Base-by-base conservation (phyloP, 2,329 filamentous ascomycete species). In the Clonostachys byssicola region DNA sequence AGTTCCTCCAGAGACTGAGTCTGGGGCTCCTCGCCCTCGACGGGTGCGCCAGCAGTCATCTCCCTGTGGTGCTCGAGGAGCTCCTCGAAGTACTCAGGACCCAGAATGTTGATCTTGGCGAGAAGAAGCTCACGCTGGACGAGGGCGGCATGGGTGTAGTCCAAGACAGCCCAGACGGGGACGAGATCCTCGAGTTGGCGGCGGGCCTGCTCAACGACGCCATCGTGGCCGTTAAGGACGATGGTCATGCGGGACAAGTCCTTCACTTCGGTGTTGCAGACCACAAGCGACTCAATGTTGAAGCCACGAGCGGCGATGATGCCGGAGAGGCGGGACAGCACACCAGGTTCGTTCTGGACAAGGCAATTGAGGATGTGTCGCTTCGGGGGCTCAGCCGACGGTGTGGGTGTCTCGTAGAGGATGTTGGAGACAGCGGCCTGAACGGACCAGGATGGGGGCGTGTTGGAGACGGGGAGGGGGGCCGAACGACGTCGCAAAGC, bases 161-260 rank as follows among this genome's bases (percentile, higher is more conserved):
- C 94, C 49, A 99, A 75, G 34, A 99, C 94, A 46, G 94, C 94
- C 94, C 94, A 99, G 49, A 99, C 94, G 20, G 94, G 94, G 20
- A 99, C 94, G 44, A 99, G 76, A 62, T 99, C 94, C 71, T 99
- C 94, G 48, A 99, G 77, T 73, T 99, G 94, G 53, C 94, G 81
- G 54, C 94, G 84, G 47, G 94, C 94, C 73, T 99, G 94, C 77
- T 99, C 94, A 30, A 99, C 91, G 35, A 97, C 92, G 47, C 92
- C 92, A 60, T 97, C 94, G 71, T 96, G 92, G 13, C 94, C 94
- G 47, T 91, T 91, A 45, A 99, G 79, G 55, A 99, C 94, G 61
- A 99, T 97, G 48, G 94, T 99, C 94, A 99, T 99, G 63, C 94
- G 91, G 34, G 90, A 96, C 46, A 99, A 78, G 62, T 99, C 94